A percentile compares a stretch with the other conserved stretches of the same genome.
phyloP scores from a whole-genome alignment of 139 green algal genomes.

The Tetradesmus obliquus region DNA sequence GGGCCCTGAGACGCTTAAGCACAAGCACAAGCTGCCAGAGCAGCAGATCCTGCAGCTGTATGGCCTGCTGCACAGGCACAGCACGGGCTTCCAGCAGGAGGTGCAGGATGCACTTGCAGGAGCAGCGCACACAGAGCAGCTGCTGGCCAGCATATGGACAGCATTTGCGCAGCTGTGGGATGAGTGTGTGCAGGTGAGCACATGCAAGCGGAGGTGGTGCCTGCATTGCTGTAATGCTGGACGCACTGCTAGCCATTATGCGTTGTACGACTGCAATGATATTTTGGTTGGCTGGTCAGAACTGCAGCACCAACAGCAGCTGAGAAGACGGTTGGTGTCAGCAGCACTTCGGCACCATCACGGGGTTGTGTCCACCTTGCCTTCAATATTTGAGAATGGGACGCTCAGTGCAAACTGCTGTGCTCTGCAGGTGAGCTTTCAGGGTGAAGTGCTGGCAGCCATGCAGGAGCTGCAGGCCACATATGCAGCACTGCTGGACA shows the following conservation, averaged over 20 bases:
- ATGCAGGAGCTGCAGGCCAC: slow-evolving; percentile 39
- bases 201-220: background rate
- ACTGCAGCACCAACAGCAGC: too few relatives aligned
- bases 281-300: too few relatives aligned
- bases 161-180: slow-evolving; percentile 46
- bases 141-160: slow-evolving; percentile 40
- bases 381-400: too few relatives aligned
- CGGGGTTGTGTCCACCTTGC: too few relatives aligned
- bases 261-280: too few relatives aligned
- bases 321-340: too few relatives aligned
- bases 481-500: slow-evolving; percentile 20
- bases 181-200: slow-evolving; percentile 37
- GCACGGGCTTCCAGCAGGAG: slow-evolving; percentile 34
- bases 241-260: too few relatives aligned
- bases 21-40: slow-evolving; percentile 39
- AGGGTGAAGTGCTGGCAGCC: slow-evolving; percentile 26
- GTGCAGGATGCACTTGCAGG: slow-evolving; percentile 1
- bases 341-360: too few relatives aligned
- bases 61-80: slow-evolving; percentile 38
- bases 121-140: slow-evolving; percentile 36
- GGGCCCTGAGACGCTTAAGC: slow-evolving; percentile 39
- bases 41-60: slow-evolving; percentile 36
- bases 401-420: too few relatives aligned
- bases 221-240: too few relatives aligned
- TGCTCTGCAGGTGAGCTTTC: slow-evolving; percentile 23